Percentiles rank a stretch among this genome's conserved stretches.
Conservation (phyloP, 805 yeast genomes). For the Metschnikowia henanensis region DNA sequence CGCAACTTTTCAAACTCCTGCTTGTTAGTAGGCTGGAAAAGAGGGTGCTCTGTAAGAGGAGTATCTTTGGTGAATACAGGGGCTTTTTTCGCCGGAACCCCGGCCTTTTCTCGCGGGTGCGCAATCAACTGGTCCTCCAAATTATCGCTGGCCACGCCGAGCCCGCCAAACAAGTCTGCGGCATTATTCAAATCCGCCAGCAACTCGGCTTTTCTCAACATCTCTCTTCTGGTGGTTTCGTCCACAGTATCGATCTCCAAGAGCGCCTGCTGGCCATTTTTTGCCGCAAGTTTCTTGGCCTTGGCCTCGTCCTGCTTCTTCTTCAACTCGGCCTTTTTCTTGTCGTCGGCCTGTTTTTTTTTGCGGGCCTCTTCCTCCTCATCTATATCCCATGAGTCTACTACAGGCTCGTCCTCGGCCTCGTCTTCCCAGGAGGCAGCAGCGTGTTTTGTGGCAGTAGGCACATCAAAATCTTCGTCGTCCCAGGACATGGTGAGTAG, state of each 20-base stretch:
- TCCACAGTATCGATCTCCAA: conserved; percentile 70
- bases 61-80: conserved; percentile 52
- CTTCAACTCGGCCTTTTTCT: conserved; percentile 46
- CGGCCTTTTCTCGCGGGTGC: conserved; percentile 53
- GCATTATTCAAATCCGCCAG: conserved; percentile 90
- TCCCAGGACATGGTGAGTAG: conserved; percentile 64
- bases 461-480: conserved; percentile 87
- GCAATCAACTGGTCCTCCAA: conserved; percentile 40
- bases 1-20: conserved; percentile 73
- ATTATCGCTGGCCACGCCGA: conserved; percentile 46
- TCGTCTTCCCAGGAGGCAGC: conserved; percentile 84
- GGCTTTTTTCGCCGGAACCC: conserved; percentile 32
- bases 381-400: conserved; percentile 87
- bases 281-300: conserved; percentile 46
- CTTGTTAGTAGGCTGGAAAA: conserved; percentile 81
- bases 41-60: conserved; percentile 68
- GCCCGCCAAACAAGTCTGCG: conserved; percentile 84
- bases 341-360: conserved; percentile 43
- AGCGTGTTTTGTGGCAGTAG: conserved; percentile 45
- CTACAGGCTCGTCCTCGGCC: conserved; percentile 72
- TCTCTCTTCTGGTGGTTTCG: conserved; percentile 68
- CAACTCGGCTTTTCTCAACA: conserved; percentile 77
- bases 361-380: conserved; percentile 64
- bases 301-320: conserved; percentile 45
- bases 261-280: conserved; percentile 37